Evolutionary conservation across 768 basidiomycete genomes (phyloP).

Genomic region (Leccinum pellstonianum): DNA sequence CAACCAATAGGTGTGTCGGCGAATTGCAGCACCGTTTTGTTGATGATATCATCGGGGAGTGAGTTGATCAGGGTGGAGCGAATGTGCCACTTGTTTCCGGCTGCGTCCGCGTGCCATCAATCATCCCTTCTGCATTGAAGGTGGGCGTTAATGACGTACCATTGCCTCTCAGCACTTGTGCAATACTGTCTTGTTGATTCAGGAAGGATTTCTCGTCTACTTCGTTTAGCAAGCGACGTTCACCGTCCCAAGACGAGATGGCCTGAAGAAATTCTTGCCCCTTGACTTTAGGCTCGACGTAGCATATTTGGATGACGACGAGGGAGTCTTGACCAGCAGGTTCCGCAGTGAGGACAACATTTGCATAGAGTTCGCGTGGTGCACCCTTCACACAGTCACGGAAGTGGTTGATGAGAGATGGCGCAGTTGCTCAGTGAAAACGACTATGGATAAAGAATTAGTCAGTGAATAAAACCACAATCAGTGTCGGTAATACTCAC

Average conservation of each 20-base stretch:
- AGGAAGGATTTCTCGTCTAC: conserved; percentile 88
- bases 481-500: conserved; percentile 45
- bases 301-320: conserved; percentile 91
- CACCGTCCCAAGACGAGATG: conserved; percentile 90
- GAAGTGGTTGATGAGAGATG: conserved; percentile 87
- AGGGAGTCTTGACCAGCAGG: conserved; percentile 82
- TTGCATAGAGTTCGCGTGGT: conserved; percentile 87
- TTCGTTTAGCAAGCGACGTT: conserved; percentile 82
- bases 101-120: conserved; percentile 35
- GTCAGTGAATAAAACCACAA: conserved; percentile 5
- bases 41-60: conserved; percentile 83
- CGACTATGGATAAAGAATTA: conserved; percentile 48
- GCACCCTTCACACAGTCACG: conserved; percentile 91
- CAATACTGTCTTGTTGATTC: conserved; percentile 88
- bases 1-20: conserved; percentile 84
- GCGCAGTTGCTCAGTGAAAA: conserved; percentile 83
- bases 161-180: conserved; percentile 83
- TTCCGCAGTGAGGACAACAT: conserved; percentile 87
- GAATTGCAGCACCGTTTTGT: conserved; percentile 80
- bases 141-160: conserved; percentile 41
- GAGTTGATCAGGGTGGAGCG: conserved; percentile 82
- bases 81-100: conserved; percentile 87
- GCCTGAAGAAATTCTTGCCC: conserved; percentile 76
- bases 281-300: conserved; percentile 70
- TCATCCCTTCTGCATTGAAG: neutral